Conservation (phyloP, 1,139 yeast species). For the Debaryomyces psychrophilus region DNA sequence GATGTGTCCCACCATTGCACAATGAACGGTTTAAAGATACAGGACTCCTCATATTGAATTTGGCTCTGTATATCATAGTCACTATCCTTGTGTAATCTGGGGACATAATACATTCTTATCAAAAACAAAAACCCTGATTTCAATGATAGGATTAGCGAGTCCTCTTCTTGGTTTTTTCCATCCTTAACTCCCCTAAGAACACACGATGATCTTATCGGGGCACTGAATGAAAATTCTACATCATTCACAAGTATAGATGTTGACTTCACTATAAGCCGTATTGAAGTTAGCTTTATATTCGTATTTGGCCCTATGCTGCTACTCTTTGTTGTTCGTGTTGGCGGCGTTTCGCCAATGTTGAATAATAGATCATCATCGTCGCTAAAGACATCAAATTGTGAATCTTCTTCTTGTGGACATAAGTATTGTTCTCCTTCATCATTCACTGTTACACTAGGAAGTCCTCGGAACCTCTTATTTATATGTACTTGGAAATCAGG, state of each 20-base stretch:
- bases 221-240: slow-evolving; percentile 34
- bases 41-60: background rate
- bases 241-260: slow-evolving; percentile 41
- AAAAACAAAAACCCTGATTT: slow-evolving; percentile 47
- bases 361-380: slow-evolving; percentile 33
- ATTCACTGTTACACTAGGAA: slow-evolving; percentile 36
- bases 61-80: slow-evolving; percentile 23
- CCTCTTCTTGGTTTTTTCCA: slow-evolving; percentile 33
- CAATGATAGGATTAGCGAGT: slow-evolving; percentile 44
- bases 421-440: slow-evolving; percentile 45
- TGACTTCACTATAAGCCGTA: slow-evolving; percentile 36
- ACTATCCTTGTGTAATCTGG: slow-evolving; percentile 31
- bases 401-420: slow-evolving; percentile 42
- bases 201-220: slow-evolving; percentile 42
- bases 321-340: background rate
- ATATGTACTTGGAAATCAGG: slow-evolving; percentile 37
- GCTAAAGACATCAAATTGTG: slow-evolving; percentile 42
- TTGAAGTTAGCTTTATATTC: slow-evolving; percentile 12
- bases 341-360: slow-evolving; percentile 12
- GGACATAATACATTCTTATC: slow-evolving; percentile 39
- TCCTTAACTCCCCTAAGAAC: slow-evolving; percentile 31
- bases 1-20: slow-evolving; percentile 56
- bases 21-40: slow-evolving; percentile 45
- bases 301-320: slow-evolving; percentile 9
- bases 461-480: slow-evolving; percentile 38